These are phyloP conservation scores for Bipolaris cookei DNA, from an alignment of 2,329 filamentous ascomycete genomes.

Conservation along the genomic window DNA sequence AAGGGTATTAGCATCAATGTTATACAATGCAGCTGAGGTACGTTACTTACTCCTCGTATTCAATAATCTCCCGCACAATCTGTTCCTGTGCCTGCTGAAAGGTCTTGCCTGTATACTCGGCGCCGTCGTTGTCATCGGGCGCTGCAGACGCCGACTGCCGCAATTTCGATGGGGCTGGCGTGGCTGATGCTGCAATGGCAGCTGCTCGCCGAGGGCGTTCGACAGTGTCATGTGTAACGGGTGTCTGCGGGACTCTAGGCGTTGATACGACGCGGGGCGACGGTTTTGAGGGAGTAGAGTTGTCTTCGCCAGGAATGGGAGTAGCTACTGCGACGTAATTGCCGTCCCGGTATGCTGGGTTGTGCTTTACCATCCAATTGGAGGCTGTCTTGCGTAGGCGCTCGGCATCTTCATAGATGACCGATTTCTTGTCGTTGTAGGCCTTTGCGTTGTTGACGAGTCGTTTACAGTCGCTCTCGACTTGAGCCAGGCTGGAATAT, in stretches of 20 bases:
- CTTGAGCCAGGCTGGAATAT: conserved; percentile 72
- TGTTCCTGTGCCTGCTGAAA: conserved; percentile 90
- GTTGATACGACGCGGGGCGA: conserved; percentile 38
- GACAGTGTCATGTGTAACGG: conserved; percentile 32
- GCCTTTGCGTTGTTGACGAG: conserved; percentile 89
- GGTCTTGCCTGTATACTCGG: conserved; percentile 61
- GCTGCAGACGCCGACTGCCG: conserved; percentile 39
- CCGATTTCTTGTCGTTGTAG: conserved; percentile 75
- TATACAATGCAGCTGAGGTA: background rate
- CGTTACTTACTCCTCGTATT: conserved; percentile 58
- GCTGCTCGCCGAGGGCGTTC: conserved; percentile 46
- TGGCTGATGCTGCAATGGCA: conserved; percentile 30
- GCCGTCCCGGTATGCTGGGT: conserved; percentile 76
- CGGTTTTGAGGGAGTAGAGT: conserved; percentile 40
- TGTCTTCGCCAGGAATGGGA: conserved; percentile 67
- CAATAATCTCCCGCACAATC: conserved; percentile 75
- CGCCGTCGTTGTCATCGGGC: conserved; percentile 30
- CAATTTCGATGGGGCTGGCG: conserved; percentile 44
- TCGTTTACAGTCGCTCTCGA: conserved; percentile 86
- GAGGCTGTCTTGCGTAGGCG: conserved; percentile 83
- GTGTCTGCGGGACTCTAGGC: conserved; percentile 29
- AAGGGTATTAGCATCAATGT: conserved; percentile 14
- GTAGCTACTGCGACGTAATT: conserved; percentile 74
- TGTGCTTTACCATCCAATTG: conserved; percentile 85
- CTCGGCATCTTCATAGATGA: conserved; percentile 82